phyloP scores from a whole-genome alignment of 2,329 filamentous ascomycete species.

The Ilyonectria mors-panacis region DNA sequence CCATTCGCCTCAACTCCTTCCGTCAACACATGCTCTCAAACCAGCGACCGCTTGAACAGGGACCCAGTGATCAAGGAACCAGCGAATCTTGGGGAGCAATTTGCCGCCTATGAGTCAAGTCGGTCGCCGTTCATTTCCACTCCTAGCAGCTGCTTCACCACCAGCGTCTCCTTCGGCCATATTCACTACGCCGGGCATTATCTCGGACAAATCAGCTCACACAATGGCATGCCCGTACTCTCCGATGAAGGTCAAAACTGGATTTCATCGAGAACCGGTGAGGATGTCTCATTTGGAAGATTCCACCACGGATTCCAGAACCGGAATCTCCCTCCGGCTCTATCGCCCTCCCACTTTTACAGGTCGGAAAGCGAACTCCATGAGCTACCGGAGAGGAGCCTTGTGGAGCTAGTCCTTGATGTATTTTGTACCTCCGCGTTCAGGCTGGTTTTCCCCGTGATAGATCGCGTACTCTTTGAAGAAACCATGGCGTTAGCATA shows the following conservation, averaged over 20 bases:
- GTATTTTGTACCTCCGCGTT: constrained; percentile 53
- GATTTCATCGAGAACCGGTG: neutral
- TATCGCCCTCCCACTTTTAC: constrained; percentile 21
- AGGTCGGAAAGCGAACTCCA: constrained; percentile 25
- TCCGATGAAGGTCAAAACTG: neutral
- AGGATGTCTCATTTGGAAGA: neutral
- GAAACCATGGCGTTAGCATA: constrained; percentile 62
- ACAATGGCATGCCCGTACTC: constrained; percentile 3
- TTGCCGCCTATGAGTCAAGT: neutral
- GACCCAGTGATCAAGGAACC: neutral
- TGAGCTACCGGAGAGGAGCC: constrained; percentile 42
- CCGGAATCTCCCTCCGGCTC: constrained; percentile 2
- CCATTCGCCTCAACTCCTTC: constrained; percentile 12
- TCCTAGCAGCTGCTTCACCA: neutral
- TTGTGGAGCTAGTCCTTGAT: constrained; percentile 45
- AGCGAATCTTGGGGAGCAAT: neutral
- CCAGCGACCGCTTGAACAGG: neutral
- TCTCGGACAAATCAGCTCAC: constrained; percentile 1
- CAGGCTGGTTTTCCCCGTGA: constrained; percentile 61
- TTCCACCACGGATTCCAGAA: constrained; percentile 21
- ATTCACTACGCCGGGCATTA: constrained; percentile 21
- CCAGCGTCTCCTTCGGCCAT: constrained; percentile 23
- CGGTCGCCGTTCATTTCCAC: neutral
- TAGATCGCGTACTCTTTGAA: constrained; percentile 61
- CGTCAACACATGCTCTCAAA: neutral